Conservation (phyloP, 495 filamentous ascomycete genomes). For the Endocarpon pusillum region DNA sequence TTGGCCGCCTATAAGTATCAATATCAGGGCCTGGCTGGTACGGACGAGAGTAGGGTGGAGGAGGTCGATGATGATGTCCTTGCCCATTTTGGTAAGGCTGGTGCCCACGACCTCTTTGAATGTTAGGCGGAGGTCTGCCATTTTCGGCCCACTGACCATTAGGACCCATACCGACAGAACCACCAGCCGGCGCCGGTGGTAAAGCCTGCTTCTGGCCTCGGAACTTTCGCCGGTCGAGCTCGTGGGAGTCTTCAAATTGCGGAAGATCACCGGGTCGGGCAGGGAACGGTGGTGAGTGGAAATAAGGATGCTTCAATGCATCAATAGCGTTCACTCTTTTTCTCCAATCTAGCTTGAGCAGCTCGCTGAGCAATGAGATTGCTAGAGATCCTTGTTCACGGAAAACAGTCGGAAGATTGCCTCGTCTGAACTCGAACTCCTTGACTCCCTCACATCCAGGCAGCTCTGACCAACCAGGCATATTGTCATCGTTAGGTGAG, state of each 20-base stretch:
- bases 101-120: slow-evolving; percentile 5
- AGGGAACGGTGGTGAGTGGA: slow-evolving; percentile 60
- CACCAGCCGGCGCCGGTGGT: slow-evolving; percentile 80
- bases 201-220: slow-evolving; percentile 59
- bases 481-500: slow-evolving; percentile 73
- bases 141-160: slow-evolving; percentile 39
- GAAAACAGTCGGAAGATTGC: slow-evolving; percentile 55
- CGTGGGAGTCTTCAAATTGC: slow-evolving; percentile 83
- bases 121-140: slow-evolving; percentile 6
- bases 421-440: slow-evolving; percentile 41
- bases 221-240: slow-evolving; percentile 79
- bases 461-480: slow-evolving; percentile 77
- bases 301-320: slow-evolving; percentile 85
- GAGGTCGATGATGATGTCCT: slow-evolving; percentile 6
- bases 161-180: slow-evolving; percentile 62
- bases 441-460: slow-evolving; percentile 66
- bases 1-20: too few species aligned
- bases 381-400: slow-evolving; percentile 45
- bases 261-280: slow-evolving; percentile 69
- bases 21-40: slow-evolving; percentile 63
- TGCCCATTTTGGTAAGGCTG: slow-evolving; percentile 6
- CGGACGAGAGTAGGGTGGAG: slow-evolving; percentile 62
- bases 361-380: slow-evolving; percentile 61
- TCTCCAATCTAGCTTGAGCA: slow-evolving; percentile 78
- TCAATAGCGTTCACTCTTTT: slow-evolving; percentile 86